Evolutionary conservation across 352 stramenopile species (phyloP).

Genomic region (Globisporangium acanthophoron): DNA sequence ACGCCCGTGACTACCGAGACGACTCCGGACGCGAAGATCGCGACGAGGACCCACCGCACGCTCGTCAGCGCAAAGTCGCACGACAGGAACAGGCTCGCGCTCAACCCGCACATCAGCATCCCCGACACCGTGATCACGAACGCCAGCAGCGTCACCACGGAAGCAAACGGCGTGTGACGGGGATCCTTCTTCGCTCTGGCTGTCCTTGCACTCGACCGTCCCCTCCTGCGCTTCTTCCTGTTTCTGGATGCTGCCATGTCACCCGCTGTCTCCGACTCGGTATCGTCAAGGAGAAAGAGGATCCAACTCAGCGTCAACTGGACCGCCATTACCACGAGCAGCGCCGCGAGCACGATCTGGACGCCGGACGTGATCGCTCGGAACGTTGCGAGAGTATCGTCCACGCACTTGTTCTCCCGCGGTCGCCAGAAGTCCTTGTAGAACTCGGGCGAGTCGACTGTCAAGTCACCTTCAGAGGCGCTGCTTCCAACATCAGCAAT

Average conservation of each 20-base stretch:
- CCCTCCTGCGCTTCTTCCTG: not conserved
- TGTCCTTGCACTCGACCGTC: not conserved
- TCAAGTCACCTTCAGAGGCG: not conserved
- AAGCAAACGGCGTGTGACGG: not conserved
- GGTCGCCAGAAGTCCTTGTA: slow-evolving; percentile 23
- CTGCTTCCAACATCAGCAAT: not conserved
- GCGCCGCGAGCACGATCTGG: not conserved
- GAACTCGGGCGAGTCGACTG: slow-evolving; percentile 25
- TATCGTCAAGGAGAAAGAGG: slow-evolving; percentile 6
- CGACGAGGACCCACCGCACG: slow-evolving; percentile 4
- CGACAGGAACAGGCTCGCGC: slow-evolving; percentile 19
- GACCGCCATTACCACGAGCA: slow-evolving; percentile 5
- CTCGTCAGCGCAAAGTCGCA: slow-evolving; percentile 11
- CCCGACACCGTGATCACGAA: slow-evolving; percentile 3
- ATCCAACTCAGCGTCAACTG: slow-evolving; percentile 7
- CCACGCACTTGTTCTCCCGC: slow-evolving; percentile 7
- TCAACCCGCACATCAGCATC: slow-evolving; percentile 15
- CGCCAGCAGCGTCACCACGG: slow-evolving; percentile 2
- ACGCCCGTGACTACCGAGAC: slow-evolving; percentile 4
- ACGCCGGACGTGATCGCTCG: slow-evolving; percentile 2
- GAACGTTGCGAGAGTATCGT: slow-evolving; percentile 1
- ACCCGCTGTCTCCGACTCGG: not conserved
- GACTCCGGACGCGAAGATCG: slow-evolving; percentile 3
- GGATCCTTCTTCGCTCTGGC: not conserved
- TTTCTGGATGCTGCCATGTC: not conserved